A percentile compares a stretch with the other conserved stretches of the same genome.
phyloP scores from a whole-genome alignment of 805 yeast genomes.

The Vanderwaltozyma yarrowii region DNA sequence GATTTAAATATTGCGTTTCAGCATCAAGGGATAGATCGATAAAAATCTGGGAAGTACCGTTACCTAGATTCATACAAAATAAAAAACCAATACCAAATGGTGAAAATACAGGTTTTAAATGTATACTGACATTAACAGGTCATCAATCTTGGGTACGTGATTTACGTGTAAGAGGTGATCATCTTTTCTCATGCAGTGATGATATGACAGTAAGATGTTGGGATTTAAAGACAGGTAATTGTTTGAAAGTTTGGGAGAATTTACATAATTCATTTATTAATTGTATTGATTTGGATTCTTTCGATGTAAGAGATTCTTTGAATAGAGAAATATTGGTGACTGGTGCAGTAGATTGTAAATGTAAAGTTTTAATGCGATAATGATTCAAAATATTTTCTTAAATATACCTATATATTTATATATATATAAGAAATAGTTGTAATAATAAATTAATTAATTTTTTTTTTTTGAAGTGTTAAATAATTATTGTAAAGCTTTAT shows the following conservation, averaged over 20 bases:
- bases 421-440: too few relatives aligned
- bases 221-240: constrained; percentile 50
- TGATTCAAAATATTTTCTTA: too few relatives aligned
- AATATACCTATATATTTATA: too few relatives aligned
- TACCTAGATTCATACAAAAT: constrained; percentile 48
- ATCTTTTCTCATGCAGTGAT: constrained; percentile 66
- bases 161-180: constrained; percentile 63
- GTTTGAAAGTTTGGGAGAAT: constrained; percentile 41
- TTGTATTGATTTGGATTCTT: constrained; percentile 31
- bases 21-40: constrained; percentile 72
- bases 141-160: constrained; percentile 84
- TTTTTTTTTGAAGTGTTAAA: too few relatives aligned
- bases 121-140: constrained; percentile 50
- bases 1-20: constrained; percentile 63
- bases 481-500: too few relatives aligned
- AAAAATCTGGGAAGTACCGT: constrained; percentile 68
- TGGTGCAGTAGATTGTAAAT: constrained; percentile 17
- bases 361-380: constrained; percentile 8
- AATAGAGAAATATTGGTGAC: constrained; percentile 16
- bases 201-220: constrained; percentile 69
- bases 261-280: constrained; percentile 73
- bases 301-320: constrained; percentile 11
- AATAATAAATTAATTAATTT: too few relatives aligned
- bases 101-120: constrained; percentile 49
- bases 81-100: constrained; percentile 41